Evolutionary conservation across 1,139 yeast genomes (phyloP), one percentile per base, ranked within the genome.

Genomic region (Magnusiomyces sp.): DNA sequence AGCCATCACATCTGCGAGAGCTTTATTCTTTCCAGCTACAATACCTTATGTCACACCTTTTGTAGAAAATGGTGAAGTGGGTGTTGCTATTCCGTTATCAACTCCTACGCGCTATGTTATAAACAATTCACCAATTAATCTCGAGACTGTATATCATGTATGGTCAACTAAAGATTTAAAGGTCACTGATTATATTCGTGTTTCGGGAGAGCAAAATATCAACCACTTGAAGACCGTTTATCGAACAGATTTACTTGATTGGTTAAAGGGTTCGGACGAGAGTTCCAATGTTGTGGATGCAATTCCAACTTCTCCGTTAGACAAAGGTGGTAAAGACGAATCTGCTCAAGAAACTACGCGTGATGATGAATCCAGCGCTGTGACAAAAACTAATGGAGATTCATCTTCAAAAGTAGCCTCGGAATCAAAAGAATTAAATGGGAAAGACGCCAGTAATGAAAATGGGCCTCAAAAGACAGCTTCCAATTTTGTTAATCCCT

Each of bases 191-290:
- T 90, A 92, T 63, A 77, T 88, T 56, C 76, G 81, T 23, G 81
- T 77, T 48, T 86, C 96, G 58, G 81, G 80, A 56, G 77, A 76
- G 49, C 70, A 76, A 47, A 76, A 79, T 2, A 74, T 90, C 40
- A 73, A 79, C 2, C 87, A 87, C 57, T 78, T 94, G 65, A 81
- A 88, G 55, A 90, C 92, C 63, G 70, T 87, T 65, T 95, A 88
- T 58, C 82, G 95, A 67, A 82, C 90, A 2, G 96, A 90, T 62
- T 74, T 92, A 56, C 74, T 82, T 48, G 77, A 88, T 19, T 89
- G 94, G 90, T 73, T 90, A 52, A 76, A 76, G 54, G 95, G 95
- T 2, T 74, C 79, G 6, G 45, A 29, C 14, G 47, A 33, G 2
- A 38, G 34, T 14, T 39, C 20, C 16, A 50, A 44, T 13, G 40